Conservation (phyloP, 345 rosid genomes). For the Acer negundo region DNA sequence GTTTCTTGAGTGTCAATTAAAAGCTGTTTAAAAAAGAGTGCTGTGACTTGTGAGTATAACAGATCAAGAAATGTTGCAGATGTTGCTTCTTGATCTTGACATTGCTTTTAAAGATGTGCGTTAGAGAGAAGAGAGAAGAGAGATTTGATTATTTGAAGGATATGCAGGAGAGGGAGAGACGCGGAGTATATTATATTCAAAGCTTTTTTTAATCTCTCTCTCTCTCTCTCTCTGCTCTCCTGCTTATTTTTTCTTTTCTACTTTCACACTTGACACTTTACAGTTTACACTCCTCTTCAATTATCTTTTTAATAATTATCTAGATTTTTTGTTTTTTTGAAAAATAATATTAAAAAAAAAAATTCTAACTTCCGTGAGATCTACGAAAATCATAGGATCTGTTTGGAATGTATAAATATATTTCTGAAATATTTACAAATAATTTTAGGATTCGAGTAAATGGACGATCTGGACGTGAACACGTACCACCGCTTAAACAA, state of each 20-base stretch:
- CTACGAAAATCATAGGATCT: not conserved
- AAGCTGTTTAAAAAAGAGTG: not conserved
- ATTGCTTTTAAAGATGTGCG: not conserved
- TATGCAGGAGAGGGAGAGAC: not conserved
- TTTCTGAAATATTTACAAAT: too few relatives aligned
- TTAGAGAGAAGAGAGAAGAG: not conserved
- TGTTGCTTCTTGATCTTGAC: not conserved
- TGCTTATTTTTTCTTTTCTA: not conserved
- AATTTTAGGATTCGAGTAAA: too few relatives aligned
- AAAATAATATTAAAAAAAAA: too few relatives aligned
- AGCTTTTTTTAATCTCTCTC: not conserved
- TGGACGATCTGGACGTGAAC: too few relatives aligned
- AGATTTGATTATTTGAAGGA: not conserved
- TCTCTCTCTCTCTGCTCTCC: not conserved
- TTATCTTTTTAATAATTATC: not conserved
- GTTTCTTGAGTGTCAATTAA: not conserved
- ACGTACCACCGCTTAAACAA: too few relatives aligned
- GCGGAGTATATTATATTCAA: not conserved
- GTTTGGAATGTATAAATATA: too few relatives aligned
- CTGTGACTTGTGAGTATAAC: not conserved
- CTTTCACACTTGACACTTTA: not conserved
- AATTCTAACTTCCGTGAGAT: not conserved
- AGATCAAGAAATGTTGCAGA: conserved; percentile 1
- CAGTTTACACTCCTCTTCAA: not conserved
- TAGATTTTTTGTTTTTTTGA: too few relatives aligned